These are phyloP conservation scores for Breviolum minutum DNA, from an alignment of 73 alveolate species.

Conservation along the genomic window DNA sequence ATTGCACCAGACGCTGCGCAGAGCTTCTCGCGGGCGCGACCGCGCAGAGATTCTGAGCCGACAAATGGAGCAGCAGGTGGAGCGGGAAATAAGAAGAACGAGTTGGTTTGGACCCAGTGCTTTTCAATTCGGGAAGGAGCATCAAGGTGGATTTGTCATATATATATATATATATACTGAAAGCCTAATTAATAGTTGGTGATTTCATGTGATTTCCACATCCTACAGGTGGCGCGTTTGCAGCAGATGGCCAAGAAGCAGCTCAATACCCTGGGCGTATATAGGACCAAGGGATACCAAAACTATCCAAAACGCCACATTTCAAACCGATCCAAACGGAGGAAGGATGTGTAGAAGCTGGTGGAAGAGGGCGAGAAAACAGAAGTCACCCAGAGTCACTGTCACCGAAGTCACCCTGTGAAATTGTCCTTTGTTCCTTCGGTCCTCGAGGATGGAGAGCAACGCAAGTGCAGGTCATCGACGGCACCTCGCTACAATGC, in stretches of 20 bases:
- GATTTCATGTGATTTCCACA: not conserved
- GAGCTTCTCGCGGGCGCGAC: slow-evolving; percentile 34
- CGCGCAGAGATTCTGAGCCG: slow-evolving; percentile 15
- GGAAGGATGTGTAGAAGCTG: no score
- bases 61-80: slow-evolving; percentile 23
- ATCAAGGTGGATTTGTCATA: not conserved
- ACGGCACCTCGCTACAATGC: not conserved
- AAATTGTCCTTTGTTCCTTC: not conserved
- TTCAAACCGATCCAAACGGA: no score
- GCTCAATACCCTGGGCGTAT: slow-evolving; percentile 28
- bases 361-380: no score
- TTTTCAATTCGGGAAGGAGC: not conserved
- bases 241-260: slow-evolving; percentile 40
- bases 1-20: slow-evolving; percentile 35
- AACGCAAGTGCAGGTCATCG: slow-evolving; percentile 5
- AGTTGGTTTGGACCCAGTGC: not conserved
- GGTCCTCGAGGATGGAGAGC: slow-evolving; percentile 22
- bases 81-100: not conserved
- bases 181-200: no score
- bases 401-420: not conserved
- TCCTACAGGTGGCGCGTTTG: not conserved
- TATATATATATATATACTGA: no score
- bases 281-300: slow-evolving; percentile 4
- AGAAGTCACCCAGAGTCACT: no score
- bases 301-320: no score